Conservation (phyloP, 2,329 filamentous ascomycete species). For the Delphinella strobiligena region DNA sequence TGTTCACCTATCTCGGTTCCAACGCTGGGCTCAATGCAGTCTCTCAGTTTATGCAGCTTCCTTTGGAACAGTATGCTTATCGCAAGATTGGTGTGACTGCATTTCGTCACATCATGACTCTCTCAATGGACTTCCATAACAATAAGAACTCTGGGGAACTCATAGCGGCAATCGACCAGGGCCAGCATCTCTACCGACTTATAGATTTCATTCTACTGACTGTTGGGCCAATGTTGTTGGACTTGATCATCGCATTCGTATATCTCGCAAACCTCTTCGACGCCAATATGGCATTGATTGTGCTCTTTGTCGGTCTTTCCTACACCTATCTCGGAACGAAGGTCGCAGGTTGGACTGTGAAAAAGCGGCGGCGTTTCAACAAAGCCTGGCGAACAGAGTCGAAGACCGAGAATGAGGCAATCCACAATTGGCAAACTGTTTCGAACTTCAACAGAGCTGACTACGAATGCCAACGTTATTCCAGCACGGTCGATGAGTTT, state of each 20-base stretch:
- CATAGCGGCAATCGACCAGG: conserved; percentile 53
- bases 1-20: conserved; percentile 38
- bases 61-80: conserved; percentile 46
- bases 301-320: conserved; percentile 33
- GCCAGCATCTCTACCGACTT: conserved; percentile 45
- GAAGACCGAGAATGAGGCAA: conserved; percentile 45
- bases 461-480: conserved; percentile 42
- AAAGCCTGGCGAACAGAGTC: conserved; percentile 33
- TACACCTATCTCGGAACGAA: conserved; percentile 42
- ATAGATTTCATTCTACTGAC: conserved; percentile 49
- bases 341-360: conserved; percentile 27
- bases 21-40: conserved; percentile 40
- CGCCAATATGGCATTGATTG: conserved; percentile 43
- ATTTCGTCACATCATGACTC: conserved; percentile 55
- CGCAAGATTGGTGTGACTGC: conserved; percentile 46
- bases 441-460: conserved; percentile 45
- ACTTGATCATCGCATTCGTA: conserved; percentile 48
- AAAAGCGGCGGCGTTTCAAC: conserved; percentile 17
- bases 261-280: conserved; percentile 53
- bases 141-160: conserved; percentile 53
- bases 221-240: conserved; percentile 49
- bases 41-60: conserved; percentile 39
- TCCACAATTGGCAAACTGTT: conserved; percentile 50
- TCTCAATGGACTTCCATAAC: conserved; percentile 60
- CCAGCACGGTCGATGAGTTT: conserved; percentile 24